Base-by-base conservation (phyloP, 345 rosid genomes). In the Toxicodendron radicans region DNA sequence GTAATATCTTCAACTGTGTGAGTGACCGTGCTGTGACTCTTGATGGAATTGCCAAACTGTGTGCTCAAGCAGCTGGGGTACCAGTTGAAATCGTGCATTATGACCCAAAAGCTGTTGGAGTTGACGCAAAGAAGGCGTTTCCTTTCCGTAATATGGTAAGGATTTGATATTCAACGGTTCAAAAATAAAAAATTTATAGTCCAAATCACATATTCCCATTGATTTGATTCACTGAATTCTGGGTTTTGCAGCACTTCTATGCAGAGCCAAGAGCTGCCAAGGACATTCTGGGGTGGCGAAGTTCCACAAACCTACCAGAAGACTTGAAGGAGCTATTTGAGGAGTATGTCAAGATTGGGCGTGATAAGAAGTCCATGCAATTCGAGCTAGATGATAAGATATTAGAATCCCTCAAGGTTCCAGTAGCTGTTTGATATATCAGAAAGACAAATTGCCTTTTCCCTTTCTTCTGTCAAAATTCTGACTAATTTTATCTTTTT, bases 211-310 rank as follows among this genome's bases (percentile, higher is more conserved):
- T 38, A 38, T 38, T 38, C 43, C 43, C 7, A 13, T 17, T 43
- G 6, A 35, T 62, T 23, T 35, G 23, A 62, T 18, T 61, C 16
- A 9, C 56, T 20, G 6, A 1, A 7, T 64, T 13, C 53, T 41
- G n/a, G 32, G 32, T 41, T 27, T 41, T 82, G 83, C 95, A 95
- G 96, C 99, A 95, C 75, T 92, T 95, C 82, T 95, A 92, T 24
- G 84, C 99, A 14, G 93, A 92, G 78, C 99, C 99, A 70, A 85
- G 97, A 84, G 97, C 98, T 35, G 99, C 99, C 8, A 90, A 91
- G 83, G 93, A 89, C 33, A 81, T 85, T n/a, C 59, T 92, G 74
- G 98, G 97, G 58, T 92, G 99, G 97, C 74, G 75, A 46, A 66
- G 85, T 52, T 68, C 79, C 70, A 91, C 98, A 2, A 86, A 90